A percentile compares a stretch with the other conserved stretches of the same genome.
phyloP scores from a whole-genome alignment of 306 rosid species.

The Arachis stenosperma region DNA sequence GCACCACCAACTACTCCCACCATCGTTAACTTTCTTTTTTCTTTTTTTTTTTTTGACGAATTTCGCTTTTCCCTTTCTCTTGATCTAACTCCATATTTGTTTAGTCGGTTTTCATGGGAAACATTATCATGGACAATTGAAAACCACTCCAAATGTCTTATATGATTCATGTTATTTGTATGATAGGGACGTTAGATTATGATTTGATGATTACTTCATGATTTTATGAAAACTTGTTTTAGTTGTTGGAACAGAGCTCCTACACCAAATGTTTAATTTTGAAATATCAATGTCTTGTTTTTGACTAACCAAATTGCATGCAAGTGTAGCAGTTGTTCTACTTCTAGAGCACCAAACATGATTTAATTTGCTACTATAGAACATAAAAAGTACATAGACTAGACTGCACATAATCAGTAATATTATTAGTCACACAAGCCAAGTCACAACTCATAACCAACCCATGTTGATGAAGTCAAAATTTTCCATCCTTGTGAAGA shows the following conservation, averaged over 20 bases:
- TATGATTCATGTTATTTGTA: background rate
- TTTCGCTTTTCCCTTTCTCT: background rate
- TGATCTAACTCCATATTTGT: background rate
- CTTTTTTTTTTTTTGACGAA: slow-evolving; percentile 35
- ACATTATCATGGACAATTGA: slow-evolving; percentile 21
- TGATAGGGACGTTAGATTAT: slow-evolving; percentile 21
- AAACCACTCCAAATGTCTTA: slow-evolving; percentile 32
- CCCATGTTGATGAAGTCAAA: slow-evolving; percentile 7
- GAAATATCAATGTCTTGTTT: background rate
- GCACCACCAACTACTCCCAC: slow-evolving; percentile 64
- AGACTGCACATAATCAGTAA: too few relatives aligned
- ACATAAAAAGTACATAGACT: too few relatives aligned
- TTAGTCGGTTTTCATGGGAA: background rate
- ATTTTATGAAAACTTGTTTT: background rate
- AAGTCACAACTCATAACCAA: too few relatives aligned
- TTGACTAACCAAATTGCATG: background rate
- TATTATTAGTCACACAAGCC: too few relatives aligned
- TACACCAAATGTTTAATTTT: background rate
- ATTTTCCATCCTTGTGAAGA: background rate
- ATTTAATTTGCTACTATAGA: background rate
- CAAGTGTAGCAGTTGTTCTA: background rate
- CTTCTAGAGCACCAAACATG: background rate
- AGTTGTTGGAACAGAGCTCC: background rate
- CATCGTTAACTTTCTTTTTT: slow-evolving; percentile 24
- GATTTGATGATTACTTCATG: too few relatives aligned